A percentile compares a stretch with the other conserved stretches of the same genome.
phyloP scores from a whole-genome alignment of 2,329 filamentous ascomycete genomes.

The Ceratocystis destructans region DNA sequence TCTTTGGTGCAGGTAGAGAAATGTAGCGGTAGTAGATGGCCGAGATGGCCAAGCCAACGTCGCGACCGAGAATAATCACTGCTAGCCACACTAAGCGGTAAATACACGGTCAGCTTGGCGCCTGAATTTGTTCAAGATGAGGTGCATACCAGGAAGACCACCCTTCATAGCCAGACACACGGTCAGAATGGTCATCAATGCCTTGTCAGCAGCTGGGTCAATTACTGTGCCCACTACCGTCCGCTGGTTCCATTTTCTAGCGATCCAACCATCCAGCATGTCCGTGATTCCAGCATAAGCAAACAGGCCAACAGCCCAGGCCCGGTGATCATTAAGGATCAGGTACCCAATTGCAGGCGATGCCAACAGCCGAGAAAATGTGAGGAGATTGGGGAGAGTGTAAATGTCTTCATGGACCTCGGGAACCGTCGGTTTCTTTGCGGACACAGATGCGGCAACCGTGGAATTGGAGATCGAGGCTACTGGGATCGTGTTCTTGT shows the following conservation, averaged over 20 bases:
- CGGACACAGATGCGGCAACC: background rate
- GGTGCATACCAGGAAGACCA: conserved; percentile 54
- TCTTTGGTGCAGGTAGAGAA: conserved; percentile 84
- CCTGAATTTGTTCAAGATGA: background rate
- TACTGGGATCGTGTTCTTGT: background rate
- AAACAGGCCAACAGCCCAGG: conserved; percentile 71
- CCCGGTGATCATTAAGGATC: conserved; percentile 68
- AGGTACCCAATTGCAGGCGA: conserved; percentile 81
- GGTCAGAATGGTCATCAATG: conserved; percentile 84
- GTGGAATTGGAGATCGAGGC: background rate
- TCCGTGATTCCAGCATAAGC: conserved; percentile 86
- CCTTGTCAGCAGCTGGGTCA: conserved; percentile 94
- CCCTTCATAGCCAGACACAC: conserved; percentile 75
- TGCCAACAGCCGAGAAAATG: conserved; percentile 67
- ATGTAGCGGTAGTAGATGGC: conserved; percentile 96
- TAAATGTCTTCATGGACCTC: conserved; percentile 74
- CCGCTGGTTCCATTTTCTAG: conserved; percentile 70
- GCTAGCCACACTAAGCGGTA: conserved; percentile 59
- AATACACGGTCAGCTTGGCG: background rate
- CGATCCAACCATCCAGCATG: conserved; percentile 86
- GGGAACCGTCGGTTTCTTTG: conserved; percentile 12
- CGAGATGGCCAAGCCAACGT: conserved; percentile 66
- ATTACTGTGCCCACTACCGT: conserved; percentile 92
- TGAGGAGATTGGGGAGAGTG: conserved; percentile 88
- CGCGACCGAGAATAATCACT: conserved; percentile 77